Evolutionary conservation across 805 yeast species (phyloP).

Genomic region (Myxozyma mucilagina): DNA sequence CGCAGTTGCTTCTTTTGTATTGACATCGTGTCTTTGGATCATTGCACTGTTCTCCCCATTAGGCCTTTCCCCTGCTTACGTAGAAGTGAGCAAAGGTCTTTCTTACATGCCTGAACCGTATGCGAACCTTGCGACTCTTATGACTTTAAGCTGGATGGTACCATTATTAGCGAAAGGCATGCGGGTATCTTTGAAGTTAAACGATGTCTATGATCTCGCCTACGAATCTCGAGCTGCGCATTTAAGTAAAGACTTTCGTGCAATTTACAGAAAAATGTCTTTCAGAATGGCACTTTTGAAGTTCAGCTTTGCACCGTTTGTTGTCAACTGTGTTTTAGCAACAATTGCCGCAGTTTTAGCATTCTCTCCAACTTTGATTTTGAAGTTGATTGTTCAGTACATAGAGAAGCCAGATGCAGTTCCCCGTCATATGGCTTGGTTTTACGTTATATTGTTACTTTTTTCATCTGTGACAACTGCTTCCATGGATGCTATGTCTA

Average conservation of each 20-base stretch:
- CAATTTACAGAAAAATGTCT: conserved; percentile 57
- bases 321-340: conserved; percentile 58
- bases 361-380: conserved; percentile 75
- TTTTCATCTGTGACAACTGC: conserved; percentile 44
- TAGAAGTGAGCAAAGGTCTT: conserved; percentile 45
- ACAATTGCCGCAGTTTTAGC: conserved; percentile 55
- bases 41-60: conserved; percentile 34
- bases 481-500: conserved; percentile 68
- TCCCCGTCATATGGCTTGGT: conserved; percentile 51
- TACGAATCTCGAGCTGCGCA: background rate
- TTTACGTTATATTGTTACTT: conserved; percentile 86
- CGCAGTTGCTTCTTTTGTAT: conserved; percentile 41
- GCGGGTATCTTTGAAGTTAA: conserved; percentile 51
- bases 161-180: conserved; percentile 67
- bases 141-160: conserved; percentile 76
- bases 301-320: conserved; percentile 59
- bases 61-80: conserved; percentile 15
- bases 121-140: conserved; percentile 58
- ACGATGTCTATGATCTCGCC: conserved; percentile 81
- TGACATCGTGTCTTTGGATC: conserved; percentile 48
- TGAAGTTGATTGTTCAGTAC: conserved; percentile 76
- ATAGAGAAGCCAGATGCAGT: conserved; percentile 66
- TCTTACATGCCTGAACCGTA: conserved; percentile 75
- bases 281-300: conserved; percentile 37
- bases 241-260: conserved; percentile 44